A percentile compares a stretch with the other conserved stretches of the same genome.
phyloP scores from a whole-genome alignment of 2,329 filamentous ascomycete genomes.

The Albifimbria verrucaria region DNA sequence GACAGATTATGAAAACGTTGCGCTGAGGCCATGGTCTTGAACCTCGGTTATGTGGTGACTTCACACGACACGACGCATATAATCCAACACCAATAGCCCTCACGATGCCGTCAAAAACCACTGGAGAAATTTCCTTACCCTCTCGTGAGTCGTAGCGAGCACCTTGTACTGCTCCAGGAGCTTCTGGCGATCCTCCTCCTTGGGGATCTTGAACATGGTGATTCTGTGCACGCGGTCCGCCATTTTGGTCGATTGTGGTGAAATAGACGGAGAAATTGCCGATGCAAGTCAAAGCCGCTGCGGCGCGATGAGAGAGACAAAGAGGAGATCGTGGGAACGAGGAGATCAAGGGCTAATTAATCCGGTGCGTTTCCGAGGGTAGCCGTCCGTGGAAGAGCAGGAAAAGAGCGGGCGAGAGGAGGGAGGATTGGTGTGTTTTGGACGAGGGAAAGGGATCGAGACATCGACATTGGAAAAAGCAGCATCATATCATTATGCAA shows the following conservation, averaged over 20 bases:
- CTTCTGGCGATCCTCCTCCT: conserved; percentile 24
- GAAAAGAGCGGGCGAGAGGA: too few relatives aligned
- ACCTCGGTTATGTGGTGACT: neutral
- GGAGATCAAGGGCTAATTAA: neutral
- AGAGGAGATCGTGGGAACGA: neutral
- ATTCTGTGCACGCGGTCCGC: conserved; percentile 22
- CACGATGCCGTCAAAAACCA: neutral
- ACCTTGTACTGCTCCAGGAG: conserved; percentile 27
- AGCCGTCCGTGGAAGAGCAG: too few relatives aligned
- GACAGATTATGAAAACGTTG: too few relatives aligned
- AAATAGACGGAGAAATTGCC: neutral
- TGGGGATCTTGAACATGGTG: conserved; percentile 36
- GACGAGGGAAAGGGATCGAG: too few relatives aligned
- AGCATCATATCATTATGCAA: too few relatives aligned
- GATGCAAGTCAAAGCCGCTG: too few relatives aligned
- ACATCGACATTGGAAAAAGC: too few relatives aligned
- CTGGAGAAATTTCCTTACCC: conserved; percentile 15
- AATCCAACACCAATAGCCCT: neutral
- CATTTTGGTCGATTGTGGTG: conserved; percentile 6
- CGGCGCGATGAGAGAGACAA: neutral
- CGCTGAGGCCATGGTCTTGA: neutral
- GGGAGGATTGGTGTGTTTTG: too few relatives aligned
- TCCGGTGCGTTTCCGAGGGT: neutral
- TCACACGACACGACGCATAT: neutral
- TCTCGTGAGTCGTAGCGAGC: conserved; percentile 27